Percentiles rank a stretch among this genome's conserved stretches.
phyloP scores from a whole-genome alignment of 75 land plant genomes.

The Ceratopteris richardii region DNA sequence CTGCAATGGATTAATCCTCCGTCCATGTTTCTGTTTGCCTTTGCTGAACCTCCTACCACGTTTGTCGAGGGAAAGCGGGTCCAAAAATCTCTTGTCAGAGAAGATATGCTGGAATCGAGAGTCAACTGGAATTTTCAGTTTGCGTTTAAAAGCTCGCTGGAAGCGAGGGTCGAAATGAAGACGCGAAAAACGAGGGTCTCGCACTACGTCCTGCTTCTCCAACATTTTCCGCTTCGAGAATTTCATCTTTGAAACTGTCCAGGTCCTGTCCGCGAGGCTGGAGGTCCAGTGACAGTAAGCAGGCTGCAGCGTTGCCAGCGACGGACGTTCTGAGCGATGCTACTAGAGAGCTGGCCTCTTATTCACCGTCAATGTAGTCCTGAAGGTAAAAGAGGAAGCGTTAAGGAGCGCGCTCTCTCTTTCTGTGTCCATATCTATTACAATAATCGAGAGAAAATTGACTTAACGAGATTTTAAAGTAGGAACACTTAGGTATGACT shows the following conservation, averaged over 20 bases:
- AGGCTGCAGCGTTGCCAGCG: too few species aligned
- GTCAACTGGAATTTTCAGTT: constrained; percentile 53
- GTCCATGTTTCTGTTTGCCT: constrained; percentile 9
- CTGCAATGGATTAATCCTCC: constrained; percentile 26
- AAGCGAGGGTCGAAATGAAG: constrained; percentile 76
- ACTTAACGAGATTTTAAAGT: too few species aligned
- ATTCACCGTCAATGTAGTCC: too few species aligned
- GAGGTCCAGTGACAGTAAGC: too few species aligned
- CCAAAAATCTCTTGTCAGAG: constrained; percentile 42
- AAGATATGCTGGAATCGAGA: constrained; percentile 66
- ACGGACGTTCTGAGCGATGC: too few species aligned
- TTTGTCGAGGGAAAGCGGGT: constrained; percentile 54
- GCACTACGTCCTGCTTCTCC: background rate
- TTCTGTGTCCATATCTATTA: too few species aligned
- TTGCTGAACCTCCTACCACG: constrained; percentile 43
- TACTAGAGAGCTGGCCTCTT: too few species aligned
- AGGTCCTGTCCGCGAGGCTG: too few species aligned
- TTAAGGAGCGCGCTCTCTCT: too few species aligned
- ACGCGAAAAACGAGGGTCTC: constrained; percentile 52
- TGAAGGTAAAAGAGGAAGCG: too few species aligned
- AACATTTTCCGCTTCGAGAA: constrained; percentile 3
- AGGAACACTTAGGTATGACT: too few species aligned
- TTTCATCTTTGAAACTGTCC: constrained; percentile 4
- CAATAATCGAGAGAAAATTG: too few species aligned
- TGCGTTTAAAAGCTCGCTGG: constrained; percentile 47